Conservation (phyloP, 805 yeast species). For the Yarrowia hollandica region DNA sequence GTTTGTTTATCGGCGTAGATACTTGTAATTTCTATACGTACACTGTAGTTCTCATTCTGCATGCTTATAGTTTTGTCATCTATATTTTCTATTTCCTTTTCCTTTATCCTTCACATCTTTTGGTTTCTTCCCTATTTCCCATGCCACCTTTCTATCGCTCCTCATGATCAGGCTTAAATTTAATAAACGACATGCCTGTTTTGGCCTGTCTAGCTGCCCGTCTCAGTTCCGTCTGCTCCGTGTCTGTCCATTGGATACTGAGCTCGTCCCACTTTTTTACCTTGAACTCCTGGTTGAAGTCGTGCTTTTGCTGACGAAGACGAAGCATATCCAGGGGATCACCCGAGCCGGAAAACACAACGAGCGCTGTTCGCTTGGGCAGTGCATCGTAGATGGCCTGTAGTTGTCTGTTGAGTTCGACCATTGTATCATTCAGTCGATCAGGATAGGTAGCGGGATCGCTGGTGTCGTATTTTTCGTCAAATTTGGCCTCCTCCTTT, state of each 20-base stretch:
- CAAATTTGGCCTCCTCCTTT: neutral
- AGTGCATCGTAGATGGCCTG: slow-evolving; percentile 50
- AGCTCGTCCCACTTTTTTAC: slow-evolving; percentile 48
- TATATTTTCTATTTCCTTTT: neutral
- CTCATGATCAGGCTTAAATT: slow-evolving; percentile 43
- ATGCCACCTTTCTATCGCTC: neutral
- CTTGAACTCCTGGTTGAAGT: slow-evolving; percentile 48
- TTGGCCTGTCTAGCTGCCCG: slow-evolving; percentile 55
- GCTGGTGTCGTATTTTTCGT: neutral
- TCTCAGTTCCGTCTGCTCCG: slow-evolving; percentile 51
- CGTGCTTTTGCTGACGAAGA: slow-evolving; percentile 49
- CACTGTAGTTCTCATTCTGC: too few relatives aligned
- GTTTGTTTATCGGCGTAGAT: too few relatives aligned
- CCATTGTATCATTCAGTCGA: slow-evolving; percentile 36
- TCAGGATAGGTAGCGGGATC: neutral
- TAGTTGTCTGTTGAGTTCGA: slow-evolving; percentile 49
- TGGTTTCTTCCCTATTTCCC: too few relatives aligned
- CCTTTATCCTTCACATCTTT: too few relatives aligned
- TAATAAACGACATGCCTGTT: slow-evolving; percentile 58
- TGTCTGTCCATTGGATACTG: slow-evolving; percentile 53
- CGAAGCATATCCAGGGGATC: slow-evolving; percentile 50
- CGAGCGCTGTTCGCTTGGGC: slow-evolving; percentile 60
- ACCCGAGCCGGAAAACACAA: slow-evolving; percentile 65
- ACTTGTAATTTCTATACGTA: too few relatives aligned
- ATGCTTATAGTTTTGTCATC: too few relatives aligned